Percentiles rank a stretch among this genome's conserved stretches.
Evolutionary conservation across 2,329 filamentous ascomycete species (phyloP).

Genomic region (Colletotrichum magnum): DNA sequence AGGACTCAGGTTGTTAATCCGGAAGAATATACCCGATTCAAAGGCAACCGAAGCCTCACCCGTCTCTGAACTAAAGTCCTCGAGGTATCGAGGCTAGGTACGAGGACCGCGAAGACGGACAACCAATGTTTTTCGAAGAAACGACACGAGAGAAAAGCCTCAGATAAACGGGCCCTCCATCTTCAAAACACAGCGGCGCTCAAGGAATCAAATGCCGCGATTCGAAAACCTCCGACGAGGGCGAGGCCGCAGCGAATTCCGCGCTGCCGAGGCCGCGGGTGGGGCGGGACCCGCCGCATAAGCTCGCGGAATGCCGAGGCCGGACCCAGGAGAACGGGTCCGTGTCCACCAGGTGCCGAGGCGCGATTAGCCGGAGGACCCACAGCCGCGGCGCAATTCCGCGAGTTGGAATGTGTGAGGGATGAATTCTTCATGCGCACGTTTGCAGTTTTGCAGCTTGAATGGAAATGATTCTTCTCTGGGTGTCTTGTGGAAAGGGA

Average conservation of each 20-base stretch:
- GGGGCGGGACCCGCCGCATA: slow-evolving; percentile 1
- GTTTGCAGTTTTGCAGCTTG: background rate
- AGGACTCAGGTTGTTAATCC: too few relatives aligned
- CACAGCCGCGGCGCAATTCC: background rate
- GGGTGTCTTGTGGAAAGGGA: background rate
- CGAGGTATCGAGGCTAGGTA: too few relatives aligned
- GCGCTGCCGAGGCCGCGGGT: slow-evolving; percentile 26
- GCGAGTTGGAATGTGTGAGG: background rate
- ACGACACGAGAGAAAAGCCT: background rate
- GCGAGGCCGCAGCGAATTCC: background rate
- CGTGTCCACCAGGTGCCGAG: slow-evolving; percentile 20
- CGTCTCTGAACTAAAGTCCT: too few relatives aligned
- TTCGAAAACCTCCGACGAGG: background rate
- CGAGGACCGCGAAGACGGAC: background rate
- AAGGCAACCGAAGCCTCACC: too few relatives aligned
- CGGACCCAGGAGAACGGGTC: slow-evolving; percentile 21
- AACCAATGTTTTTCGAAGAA: slow-evolving; percentile 3
- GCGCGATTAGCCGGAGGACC: slow-evolving; percentile 3
- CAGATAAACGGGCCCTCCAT: too few relatives aligned
- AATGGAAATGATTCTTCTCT: background rate
- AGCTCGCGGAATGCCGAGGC: slow-evolving; percentile 24
- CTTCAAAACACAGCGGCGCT: background rate
- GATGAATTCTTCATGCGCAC: background rate
- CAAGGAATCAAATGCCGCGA: background rate
- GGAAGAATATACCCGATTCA: too few relatives aligned